Evolutionary conservation across 1,139 yeast genomes (phyloP), one percentile per base, ranked within the genome.

Genomic region (Lodderomyces beijingensis): DNA sequence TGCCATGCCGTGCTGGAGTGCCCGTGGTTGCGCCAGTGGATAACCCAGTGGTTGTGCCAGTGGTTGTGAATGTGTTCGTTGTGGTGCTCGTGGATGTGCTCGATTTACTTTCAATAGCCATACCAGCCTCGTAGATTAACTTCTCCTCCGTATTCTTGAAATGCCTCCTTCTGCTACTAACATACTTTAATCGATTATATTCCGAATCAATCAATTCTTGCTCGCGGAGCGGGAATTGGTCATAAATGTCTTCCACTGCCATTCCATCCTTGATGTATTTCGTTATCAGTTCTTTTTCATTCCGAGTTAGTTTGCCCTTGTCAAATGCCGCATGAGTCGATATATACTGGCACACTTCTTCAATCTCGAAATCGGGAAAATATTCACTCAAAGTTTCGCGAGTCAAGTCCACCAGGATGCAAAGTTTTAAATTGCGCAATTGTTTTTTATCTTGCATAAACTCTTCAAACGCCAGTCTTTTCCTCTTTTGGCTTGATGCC

Each of bases 71-170:
- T n/a, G n/a, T n/a, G n/a, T n/a, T n/a, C n/a, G 26, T 30, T 3
- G 35, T 20, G 10, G 33, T 33, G 8, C 32, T 5, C 29, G 19
- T 34, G 3, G 35, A 26, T n/a, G 25, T 30, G 19, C 24, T 28
- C 12, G n/a, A 9, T 10, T n/a, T n/a, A 28, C 32, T 29, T 35
- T 49, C 49, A 42, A 47, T 46, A 12, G 59, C 56, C 73, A 70
- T 64, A 34, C 57, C 51, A 1, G 70, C 66, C 39, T 61, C 65
- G 38, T 65, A 65, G 5, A 57, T 38, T 29, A 65, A 53, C 28
- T 57, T 47, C 27, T 64, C 70, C n/a, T 50, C 45, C 2, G 39
- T 33, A 32, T 49, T 54, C 30, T 51, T 53, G 41, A 64, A 65
- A 11, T 42, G 46, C 3, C 49, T 48, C 37, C 49, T 52, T 36